A percentile compares a stretch with the other conserved stretches of the same genome.
Evolutionary conservation across 495 filamentous ascomycete species (phyloP).

Genomic region (Hypoxylon subgilvum): DNA sequence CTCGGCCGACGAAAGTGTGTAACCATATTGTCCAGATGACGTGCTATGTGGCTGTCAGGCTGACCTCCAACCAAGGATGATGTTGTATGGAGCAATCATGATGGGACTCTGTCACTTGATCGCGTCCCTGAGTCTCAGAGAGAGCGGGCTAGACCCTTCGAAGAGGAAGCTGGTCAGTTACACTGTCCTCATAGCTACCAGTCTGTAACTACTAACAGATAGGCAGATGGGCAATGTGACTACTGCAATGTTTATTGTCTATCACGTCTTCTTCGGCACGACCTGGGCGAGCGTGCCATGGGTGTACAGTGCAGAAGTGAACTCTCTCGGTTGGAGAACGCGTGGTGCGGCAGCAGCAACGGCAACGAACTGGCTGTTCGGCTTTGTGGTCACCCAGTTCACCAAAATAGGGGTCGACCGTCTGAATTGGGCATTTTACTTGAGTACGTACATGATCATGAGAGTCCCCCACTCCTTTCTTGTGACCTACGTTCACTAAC

Average conservation of each 20-base stretch:
- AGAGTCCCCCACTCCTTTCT: not conserved
- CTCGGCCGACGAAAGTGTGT: constrained; percentile 42
- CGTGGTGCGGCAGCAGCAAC: constrained; percentile 48
- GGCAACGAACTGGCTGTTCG: constrained; percentile 48
- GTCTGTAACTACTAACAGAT: not conserved
- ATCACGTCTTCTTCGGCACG: constrained; percentile 42
- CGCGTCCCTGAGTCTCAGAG: constrained; percentile 35
- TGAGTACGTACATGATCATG: constrained; percentile 30
- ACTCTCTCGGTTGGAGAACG: constrained; percentile 45
- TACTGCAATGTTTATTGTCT: constrained; percentile 44
- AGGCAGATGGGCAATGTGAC: constrained; percentile 38
- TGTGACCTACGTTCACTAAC: not conserved
- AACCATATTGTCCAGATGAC: not conserved
- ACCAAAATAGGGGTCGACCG: constrained; percentile 44
- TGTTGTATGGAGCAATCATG: constrained; percentile 32
- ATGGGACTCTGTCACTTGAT: constrained; percentile 42
- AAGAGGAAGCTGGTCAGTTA: constrained; percentile 26
- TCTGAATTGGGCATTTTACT: constrained; percentile 42
- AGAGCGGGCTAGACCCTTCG: constrained; percentile 27
- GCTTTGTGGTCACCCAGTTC: constrained; percentile 47
- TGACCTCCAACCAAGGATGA: constrained; percentile 21
- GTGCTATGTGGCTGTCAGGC: not conserved
- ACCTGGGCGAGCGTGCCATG: constrained; percentile 41
- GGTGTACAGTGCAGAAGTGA: constrained; percentile 47
- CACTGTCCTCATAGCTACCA: not conserved